Percentiles rank a stretch among this genome's conserved stretches.
phyloP scores from a whole-genome alignment of 148 eudicot species.

The Camellia sinensis region DNA sequence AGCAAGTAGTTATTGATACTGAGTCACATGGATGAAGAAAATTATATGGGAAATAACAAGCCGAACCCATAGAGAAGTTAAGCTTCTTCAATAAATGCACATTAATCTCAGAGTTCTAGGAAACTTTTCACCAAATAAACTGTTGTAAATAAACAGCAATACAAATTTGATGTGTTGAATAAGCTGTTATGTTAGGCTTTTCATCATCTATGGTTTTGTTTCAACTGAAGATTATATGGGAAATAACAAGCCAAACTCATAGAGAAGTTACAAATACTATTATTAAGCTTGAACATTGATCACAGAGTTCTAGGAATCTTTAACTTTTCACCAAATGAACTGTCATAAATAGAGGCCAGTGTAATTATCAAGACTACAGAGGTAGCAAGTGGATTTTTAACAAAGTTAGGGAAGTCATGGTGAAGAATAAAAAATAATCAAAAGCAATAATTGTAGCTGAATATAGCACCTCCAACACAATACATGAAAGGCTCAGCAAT shows the following conservation, averaged over 20 bases:
- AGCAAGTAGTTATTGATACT: not conserved
- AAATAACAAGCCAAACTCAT: not conserved
- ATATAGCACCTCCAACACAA: not conserved
- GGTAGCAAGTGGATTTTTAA: too few species aligned
- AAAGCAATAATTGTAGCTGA: not conserved
- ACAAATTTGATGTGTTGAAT: too few species aligned
- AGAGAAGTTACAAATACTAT: not conserved
- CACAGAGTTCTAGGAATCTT: not conserved
- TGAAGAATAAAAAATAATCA: not conserved
- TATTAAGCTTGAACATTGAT: not conserved
- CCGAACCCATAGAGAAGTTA: not conserved
- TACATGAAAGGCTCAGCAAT: not conserved
- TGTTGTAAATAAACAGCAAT: not conserved
- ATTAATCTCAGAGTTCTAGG: not conserved
- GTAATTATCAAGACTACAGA: too few species aligned
- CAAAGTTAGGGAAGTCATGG: too few species aligned
- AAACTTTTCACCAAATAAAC: not conserved
- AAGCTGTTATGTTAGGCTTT: too few species aligned
- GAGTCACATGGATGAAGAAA: not conserved
- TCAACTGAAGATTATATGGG: not conserved
- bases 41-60: not conserved
- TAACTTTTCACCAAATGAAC: not conserved
- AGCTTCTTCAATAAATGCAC: not conserved
- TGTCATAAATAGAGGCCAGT: too few species aligned
- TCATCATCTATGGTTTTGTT: too few species aligned